A percentile compares a stretch with the other conserved stretches of the same genome.
Evolutionary conservation across 2,329 filamentous ascomycete species (phyloP).

Genomic region (Xylariaceae sp.): DNA sequence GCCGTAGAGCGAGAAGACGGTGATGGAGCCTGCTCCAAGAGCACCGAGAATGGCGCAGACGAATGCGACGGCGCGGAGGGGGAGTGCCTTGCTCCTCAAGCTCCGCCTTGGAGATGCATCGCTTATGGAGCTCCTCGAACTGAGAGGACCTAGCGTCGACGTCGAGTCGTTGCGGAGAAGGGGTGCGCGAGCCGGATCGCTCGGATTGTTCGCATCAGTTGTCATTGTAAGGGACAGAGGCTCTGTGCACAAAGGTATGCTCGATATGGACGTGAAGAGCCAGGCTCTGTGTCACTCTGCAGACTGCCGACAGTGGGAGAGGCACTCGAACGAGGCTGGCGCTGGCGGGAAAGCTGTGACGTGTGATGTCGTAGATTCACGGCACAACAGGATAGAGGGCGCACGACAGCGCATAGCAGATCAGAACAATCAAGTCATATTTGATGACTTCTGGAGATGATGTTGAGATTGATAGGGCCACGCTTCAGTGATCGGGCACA

Average conservation of each 20-base stretch:
- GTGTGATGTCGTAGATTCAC: neutral
- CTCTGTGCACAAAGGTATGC: neutral
- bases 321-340: neutral
- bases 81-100: conserved; percentile 22
- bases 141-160: conserved; percentile 25
- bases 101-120: conserved; percentile 21
- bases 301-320: no score
- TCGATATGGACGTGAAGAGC: neutral
- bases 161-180: conserved; percentile 27
- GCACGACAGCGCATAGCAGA: conserved; percentile 1
- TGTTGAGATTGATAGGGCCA: conserved; percentile 7
- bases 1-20: conserved; percentile 90
- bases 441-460: neutral
- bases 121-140: conserved; percentile 27
- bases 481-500: neutral
- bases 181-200: conserved; percentile 22
- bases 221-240: conserved; percentile 1
- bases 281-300: no score
- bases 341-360: neutral
- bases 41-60: conserved; percentile 51
- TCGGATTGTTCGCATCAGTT: conserved; percentile 19
- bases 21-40: conserved; percentile 85
- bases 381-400: neutral
- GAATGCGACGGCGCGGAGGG: conserved; percentile 46
- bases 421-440: conserved; percentile 5